Conservation (phyloP, 2,329 filamentous ascomycete species). For the Fusarium floridanum region DNA sequence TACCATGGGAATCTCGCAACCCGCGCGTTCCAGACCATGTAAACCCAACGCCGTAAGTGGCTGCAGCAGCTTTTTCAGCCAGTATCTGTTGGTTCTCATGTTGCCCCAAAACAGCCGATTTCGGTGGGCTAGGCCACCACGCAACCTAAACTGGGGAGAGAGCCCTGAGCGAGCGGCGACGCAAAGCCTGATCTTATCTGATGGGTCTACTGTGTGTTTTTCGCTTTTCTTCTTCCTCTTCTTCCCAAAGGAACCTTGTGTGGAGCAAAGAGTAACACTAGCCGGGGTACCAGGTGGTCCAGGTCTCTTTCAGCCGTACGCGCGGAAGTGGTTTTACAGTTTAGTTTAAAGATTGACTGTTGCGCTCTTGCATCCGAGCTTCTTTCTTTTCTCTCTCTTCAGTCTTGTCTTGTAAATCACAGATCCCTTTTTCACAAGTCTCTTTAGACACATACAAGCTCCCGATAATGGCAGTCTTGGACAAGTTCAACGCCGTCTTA, state of each 20-base stretch:
- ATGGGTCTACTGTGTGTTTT: conserved; percentile 17
- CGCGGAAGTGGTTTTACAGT: not conserved
- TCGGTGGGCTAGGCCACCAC: conserved; percentile 29
- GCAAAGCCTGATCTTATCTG: conserved; percentile 40
- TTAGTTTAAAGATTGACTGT: conserved; percentile 10
- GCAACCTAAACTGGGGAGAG: not conserved
- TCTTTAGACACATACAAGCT: conserved; percentile 4
- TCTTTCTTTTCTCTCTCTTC: not conserved
- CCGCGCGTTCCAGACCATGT: conserved; percentile 33
- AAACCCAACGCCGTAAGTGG: conserved; percentile 1
- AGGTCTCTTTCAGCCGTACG: not conserved
- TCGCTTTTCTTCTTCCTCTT: not conserved
- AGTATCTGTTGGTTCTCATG: not conserved
- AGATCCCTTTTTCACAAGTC: not conserved
- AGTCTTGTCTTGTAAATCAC: not conserved
- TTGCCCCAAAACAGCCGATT: conserved; percentile 23
- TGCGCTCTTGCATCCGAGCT: conserved; percentile 10
- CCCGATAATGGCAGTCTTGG: conserved; percentile 33
- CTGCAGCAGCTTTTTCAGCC: not conserved
- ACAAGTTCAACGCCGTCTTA: conserved; percentile 30
- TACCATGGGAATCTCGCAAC: conserved; percentile 9
- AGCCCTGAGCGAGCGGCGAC: not conserved
- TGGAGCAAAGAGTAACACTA: not conserved
- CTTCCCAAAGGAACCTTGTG: not conserved
- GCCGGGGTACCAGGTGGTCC: not conserved